Evolutionary conservation across 768 basidiomycete genomes (phyloP), one percentile per base, ranked within the genome.

Genomic region (Pleurotus pulmonarius): DNA sequence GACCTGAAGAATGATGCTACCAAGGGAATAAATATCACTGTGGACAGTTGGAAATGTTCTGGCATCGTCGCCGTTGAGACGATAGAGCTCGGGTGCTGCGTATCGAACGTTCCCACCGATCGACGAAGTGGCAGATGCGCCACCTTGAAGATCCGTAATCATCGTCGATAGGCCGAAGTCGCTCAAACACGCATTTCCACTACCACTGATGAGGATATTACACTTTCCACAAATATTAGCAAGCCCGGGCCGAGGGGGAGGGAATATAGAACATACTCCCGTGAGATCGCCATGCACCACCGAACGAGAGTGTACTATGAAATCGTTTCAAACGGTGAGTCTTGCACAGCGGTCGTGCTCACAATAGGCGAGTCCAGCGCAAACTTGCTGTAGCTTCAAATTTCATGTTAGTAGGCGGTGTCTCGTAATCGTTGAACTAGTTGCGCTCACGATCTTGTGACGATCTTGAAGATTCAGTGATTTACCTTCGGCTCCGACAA

Each of bases 81-180:
- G 25, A 38, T 64, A 71, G 2, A 75, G 15, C 40, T 74, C 73
- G 0, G 69, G 73, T 40, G 71, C 74, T 4, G 64, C 67, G 70
- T 71, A 75, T 26, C 69, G 64, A 16, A 72, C 53, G 5, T 64
- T 66, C 1, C 73, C 68, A 18, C 64, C 61, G 16, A 73, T 49
- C 5, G 65, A 63, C 2, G 67, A 69, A 1, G 67, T 64, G 57
- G 63, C 44, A 51, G 68, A 70, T 4, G 63, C 61, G 1, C 55
- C 58, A 5, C 58, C 56, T 25, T 60, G 56, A 18, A 63, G 56
- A 24, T 61, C 59, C 4, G 57, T 62, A 24, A 66, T 59, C 20
- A 73, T 61, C 8, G 60, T 61, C 13, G 70, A 68, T 13, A 76
- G 62, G 8, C 74, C 74, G 18, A 73, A 74, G 61, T 74, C 75